phyloP scores from a whole-genome alignment of 2,329 filamentous ascomycete species.

The Xylariaceae sp. region DNA sequence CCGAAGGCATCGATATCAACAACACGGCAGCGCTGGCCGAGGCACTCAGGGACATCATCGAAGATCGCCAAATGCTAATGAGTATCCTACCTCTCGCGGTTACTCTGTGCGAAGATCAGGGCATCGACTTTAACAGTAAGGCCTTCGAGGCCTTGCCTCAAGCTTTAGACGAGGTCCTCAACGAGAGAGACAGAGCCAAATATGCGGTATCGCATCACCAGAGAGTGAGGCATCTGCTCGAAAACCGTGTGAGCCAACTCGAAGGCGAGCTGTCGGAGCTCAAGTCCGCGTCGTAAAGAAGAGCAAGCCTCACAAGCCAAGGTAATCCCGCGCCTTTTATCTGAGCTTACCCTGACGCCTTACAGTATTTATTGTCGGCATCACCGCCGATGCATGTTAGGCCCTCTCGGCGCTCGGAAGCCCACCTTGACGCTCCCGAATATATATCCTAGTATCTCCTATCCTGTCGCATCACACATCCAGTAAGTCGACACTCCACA shows the following conservation, averaged over 20 bases:
- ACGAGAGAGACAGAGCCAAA: conserved; percentile 1
- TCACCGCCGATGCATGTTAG: neutral
- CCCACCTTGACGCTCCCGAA: too few relatives aligned
- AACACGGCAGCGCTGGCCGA: conserved; percentile 7
- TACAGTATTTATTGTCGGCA: too few relatives aligned
- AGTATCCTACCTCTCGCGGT: conserved; percentile 20
- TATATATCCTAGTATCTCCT: too few relatives aligned
- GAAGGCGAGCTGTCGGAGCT: neutral
- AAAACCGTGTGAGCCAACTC: neutral
- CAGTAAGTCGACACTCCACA: too few relatives aligned
- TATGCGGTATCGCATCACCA: conserved; percentile 3
- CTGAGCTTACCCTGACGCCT: neutral
- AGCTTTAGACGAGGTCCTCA: conserved; percentile 4
- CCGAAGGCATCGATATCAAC: conserved; percentile 12
- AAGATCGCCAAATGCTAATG: conserved; percentile 16
- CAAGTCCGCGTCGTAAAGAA: neutral
- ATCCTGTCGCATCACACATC: too few relatives aligned
- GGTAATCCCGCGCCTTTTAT: neutral
- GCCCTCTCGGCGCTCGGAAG: too few relatives aligned
- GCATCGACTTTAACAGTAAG: neutral
- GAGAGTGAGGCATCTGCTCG: neutral
- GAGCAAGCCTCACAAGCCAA: neutral
- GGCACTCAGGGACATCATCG: conserved; percentile 17
- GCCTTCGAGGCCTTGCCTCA: neutral
- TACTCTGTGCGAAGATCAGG: conserved; percentile 20